These are phyloP conservation scores for Macrotyloma uniflorum DNA, from an alignment of 306 rosid species.

Conservation along the genomic window DNA sequence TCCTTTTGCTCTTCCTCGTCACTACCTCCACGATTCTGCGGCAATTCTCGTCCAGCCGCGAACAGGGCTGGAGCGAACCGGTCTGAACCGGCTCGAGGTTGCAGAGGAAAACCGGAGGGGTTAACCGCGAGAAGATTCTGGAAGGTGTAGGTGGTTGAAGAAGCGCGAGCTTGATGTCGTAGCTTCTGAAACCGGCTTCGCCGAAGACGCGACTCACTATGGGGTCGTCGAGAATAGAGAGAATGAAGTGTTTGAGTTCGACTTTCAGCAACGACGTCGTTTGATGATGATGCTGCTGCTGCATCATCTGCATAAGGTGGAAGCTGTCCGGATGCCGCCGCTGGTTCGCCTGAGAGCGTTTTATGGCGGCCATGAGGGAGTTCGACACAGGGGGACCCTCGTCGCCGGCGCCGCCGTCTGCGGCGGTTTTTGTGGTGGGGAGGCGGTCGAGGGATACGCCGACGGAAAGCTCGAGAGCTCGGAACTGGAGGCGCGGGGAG, in stretches of 20 bases:
- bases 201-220: constrained; percentile 86
- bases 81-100: constrained; percentile 55
- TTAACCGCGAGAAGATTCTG: constrained; percentile 38
- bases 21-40: constrained; percentile 67
- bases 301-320: constrained; percentile 70
- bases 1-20: constrained; percentile 51
- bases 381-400: constrained; percentile 89
- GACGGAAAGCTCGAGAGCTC: constrained; percentile 84
- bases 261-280: constrained; percentile 74
- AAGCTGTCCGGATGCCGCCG: constrained; percentile 88
- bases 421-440: constrained; percentile 50
- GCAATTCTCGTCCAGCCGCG: constrained; percentile 61
- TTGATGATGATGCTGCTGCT: constrained; percentile 51
- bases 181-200: constrained; percentile 85
- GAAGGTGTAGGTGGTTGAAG: constrained; percentile 57
- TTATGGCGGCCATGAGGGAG: constrained; percentile 97
- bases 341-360: constrained; percentile 92
- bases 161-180: constrained; percentile 73
- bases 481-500: constrained; percentile 79
- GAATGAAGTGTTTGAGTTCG: constrained; percentile 78
- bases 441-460: constrained; percentile 88
- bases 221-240: constrained; percentile 96
- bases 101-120: constrained; percentile 73
- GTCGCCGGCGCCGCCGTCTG: neutral
- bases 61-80: constrained; percentile 9